A percentile compares a stretch with the other conserved stretches of the same genome.
Conservation (phyloP, 2,329 filamentous ascomycete genomes). For the Claviceps sp. region DNA sequence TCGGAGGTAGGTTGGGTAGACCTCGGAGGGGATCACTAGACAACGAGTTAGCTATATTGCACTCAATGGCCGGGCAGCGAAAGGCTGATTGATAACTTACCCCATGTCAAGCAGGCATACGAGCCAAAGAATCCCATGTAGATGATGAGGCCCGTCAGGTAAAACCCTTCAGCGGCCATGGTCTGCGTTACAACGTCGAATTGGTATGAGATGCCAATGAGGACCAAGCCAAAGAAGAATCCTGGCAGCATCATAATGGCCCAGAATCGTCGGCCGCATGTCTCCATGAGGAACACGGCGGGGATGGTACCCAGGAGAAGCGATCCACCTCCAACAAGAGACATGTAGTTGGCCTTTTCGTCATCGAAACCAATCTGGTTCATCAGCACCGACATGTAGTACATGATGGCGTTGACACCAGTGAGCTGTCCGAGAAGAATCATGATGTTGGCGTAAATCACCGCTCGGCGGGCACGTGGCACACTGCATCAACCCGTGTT, state of each 20-base stretch:
- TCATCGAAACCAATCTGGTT: constrained; percentile 51
- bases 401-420: constrained; percentile 57
- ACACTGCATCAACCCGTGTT: constrained; percentile 19
- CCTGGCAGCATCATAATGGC: constrained; percentile 58
- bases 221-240: constrained; percentile 55
- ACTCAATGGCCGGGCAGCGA: too few species aligned
- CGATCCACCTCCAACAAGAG: constrained; percentile 54
- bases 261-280: constrained; percentile 61
- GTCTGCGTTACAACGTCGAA: constrained; percentile 34
- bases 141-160: constrained; percentile 52
- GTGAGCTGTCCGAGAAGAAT: constrained; percentile 58
- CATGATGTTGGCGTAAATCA: constrained; percentile 58
- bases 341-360: constrained; percentile 57
- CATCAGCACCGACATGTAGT: constrained; percentile 60
- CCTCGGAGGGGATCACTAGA: constrained; percentile 48
- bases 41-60: background rate
- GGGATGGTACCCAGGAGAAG: constrained; percentile 56
- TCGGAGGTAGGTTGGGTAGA: constrained; percentile 60
- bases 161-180: constrained; percentile 40
- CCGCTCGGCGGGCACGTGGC: constrained; percentile 50
- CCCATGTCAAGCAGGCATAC: constrained; percentile 51
- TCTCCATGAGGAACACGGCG: constrained; percentile 58
- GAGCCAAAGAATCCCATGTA: constrained; percentile 59
- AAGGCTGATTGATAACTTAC: constrained; percentile 5
- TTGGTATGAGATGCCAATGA: constrained; percentile 52